phyloP scores from a whole-genome alignment of 1,284 basidiomycete genomes.

The Golubevia sp. region DNA sequence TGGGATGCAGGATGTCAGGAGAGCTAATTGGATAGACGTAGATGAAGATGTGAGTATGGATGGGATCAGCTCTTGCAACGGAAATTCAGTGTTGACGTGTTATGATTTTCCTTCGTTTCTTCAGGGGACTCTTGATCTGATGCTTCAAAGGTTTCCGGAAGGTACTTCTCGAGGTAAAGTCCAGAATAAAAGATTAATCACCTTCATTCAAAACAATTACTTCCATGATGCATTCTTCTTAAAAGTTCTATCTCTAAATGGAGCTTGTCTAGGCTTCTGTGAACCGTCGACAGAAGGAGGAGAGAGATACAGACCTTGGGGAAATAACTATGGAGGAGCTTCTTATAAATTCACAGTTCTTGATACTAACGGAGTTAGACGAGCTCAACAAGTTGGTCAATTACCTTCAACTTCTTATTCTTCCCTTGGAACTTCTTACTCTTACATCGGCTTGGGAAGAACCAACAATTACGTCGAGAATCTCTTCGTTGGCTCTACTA shows the following conservation, averaged over 20 bases:
- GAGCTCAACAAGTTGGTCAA: slow-evolving; percentile 91
- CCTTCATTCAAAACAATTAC: slow-evolving; percentile 95
- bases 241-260: slow-evolving; percentile 94
- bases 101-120: not conserved
- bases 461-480: slow-evolving; percentile 99
- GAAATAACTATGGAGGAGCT: slow-evolving; percentile 89
- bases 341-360: slow-evolving; percentile 97
- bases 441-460: slow-evolving; percentile 93
- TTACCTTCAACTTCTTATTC: slow-evolving; percentile 90
- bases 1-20: slow-evolving; percentile 75
- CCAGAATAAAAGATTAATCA: slow-evolving; percentile 62
- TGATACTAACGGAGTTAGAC: slow-evolving; percentile 84
- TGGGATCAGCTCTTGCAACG: not conserved
- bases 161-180: slow-evolving; percentile 2
- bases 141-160: slow-evolving; percentile 72
- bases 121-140: slow-evolving; percentile 88
- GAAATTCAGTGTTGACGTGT: slow-evolving; percentile 1
- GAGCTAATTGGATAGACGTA: slow-evolving; percentile 83
- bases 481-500: slow-evolving; percentile 54
- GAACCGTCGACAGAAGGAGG: slow-evolving; percentile 72
- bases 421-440: slow-evolving; percentile 84
- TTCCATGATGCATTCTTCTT: slow-evolving; percentile 99
- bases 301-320: slow-evolving; percentile 80
- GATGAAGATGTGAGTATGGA: slow-evolving; percentile 83
- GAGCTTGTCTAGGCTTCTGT: slow-evolving; percentile 81